phyloP scores from a whole-genome alignment of 257 asterid genomes.

The Solanum ahanhuiri region DNA sequence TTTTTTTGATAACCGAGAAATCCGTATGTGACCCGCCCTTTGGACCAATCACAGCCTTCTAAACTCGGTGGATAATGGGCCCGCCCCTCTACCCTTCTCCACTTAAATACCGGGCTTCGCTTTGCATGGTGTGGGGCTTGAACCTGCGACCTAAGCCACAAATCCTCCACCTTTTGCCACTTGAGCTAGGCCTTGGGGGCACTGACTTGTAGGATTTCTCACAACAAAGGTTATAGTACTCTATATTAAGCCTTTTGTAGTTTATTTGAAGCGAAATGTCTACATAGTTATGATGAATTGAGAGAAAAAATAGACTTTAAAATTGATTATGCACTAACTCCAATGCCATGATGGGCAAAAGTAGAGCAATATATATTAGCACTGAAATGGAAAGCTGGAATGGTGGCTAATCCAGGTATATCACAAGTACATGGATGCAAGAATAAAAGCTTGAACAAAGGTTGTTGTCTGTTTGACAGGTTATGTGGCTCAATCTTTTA shows the following conservation, averaged over 20 bases:
- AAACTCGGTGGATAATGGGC: too few relatives aligned
- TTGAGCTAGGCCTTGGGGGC: too few relatives aligned
- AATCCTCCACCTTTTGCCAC: too few relatives aligned
- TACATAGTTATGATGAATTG: background rate
- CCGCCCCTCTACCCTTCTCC: too few relatives aligned
- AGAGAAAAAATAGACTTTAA: background rate
- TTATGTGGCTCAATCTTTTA: background rate
- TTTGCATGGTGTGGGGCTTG: too few relatives aligned
- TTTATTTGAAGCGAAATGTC: background rate
- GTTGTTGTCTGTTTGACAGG: background rate
- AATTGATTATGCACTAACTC: background rate
- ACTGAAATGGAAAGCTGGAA: background rate
- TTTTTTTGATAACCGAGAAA: too few relatives aligned
- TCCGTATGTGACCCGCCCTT: too few relatives aligned
- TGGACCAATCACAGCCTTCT: too few relatives aligned
- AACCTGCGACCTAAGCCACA: too few relatives aligned
- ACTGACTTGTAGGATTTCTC: too few relatives aligned
- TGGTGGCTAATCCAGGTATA: background rate
- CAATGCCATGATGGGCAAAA: background rate
- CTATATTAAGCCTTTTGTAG: background rate
- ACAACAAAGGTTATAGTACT: background rate
- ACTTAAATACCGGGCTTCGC: too few relatives aligned
- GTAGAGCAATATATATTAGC: background rate
- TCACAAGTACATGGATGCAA: background rate
- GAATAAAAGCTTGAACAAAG: background rate